Percentiles rank a stretch among this genome's conserved stretches.
phyloP scores from a whole-genome alignment of 768 basidiomycete genomes.

The Trametes cingulata region DNA sequence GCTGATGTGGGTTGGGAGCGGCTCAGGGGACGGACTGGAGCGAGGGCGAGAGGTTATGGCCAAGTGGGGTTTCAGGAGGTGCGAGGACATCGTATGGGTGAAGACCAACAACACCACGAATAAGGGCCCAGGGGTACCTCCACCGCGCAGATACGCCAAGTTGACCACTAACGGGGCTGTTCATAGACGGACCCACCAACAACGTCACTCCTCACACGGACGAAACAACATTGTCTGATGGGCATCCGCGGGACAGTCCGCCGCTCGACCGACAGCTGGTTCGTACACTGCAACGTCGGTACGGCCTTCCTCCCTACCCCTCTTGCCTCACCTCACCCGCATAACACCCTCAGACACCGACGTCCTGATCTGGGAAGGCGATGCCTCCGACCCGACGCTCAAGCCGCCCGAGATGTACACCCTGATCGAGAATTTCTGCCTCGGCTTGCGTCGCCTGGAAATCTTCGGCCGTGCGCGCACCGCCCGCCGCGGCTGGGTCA shows the following conservation, averaged over 20 bases:
- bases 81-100: constrained; percentile 99
- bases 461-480: constrained; percentile 75
- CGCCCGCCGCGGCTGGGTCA: constrained; percentile 89
- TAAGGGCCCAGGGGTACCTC: constrained; percentile 71
- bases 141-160: neutral
- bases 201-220: constrained; percentile 81
- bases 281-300: constrained; percentile 98
- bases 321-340: constrained; percentile 3
- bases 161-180: constrained; percentile 16
- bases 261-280: constrained; percentile 91
- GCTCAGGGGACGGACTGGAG: constrained; percentile 88
- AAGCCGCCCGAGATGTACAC: constrained; percentile 97
- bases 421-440: constrained; percentile 96
- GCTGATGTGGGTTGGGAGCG: constrained; percentile 94
- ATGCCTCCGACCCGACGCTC: constrained; percentile 74
- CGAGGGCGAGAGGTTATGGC: constrained; percentile 87
- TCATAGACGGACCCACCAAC: constrained; percentile 81
- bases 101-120: constrained; percentile 81
- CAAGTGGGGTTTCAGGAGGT: constrained; percentile 92
- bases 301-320: constrained; percentile 30
- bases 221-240: constrained; percentile 96
- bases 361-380: constrained; percentile 96
- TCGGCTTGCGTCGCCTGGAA: constrained; percentile 89
- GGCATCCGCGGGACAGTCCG: constrained; percentile 97
- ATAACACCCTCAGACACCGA: constrained; percentile 70